Evolutionary conservation across 768 basidiomycete genomes (phyloP).

Genomic region (Baorangia bicolor): DNA sequence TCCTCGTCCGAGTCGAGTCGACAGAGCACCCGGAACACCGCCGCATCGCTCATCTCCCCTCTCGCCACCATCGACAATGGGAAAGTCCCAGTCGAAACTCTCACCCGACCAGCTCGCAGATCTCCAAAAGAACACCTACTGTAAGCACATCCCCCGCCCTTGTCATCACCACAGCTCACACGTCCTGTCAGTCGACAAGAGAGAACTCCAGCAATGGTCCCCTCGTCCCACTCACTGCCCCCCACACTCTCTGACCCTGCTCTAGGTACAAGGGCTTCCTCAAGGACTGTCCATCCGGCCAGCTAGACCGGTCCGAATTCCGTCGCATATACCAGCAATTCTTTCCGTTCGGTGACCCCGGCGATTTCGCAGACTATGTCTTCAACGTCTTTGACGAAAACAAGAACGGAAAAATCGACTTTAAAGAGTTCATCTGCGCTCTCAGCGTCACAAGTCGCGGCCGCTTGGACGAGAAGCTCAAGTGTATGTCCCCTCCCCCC

Average conservation of each 20-base stretch:
- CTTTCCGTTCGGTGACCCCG: conserved; percentile 99
- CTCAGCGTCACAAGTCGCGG: conserved; percentile 94
- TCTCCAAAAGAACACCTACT: conserved; percentile 98
- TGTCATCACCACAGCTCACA: conserved; percentile 19
- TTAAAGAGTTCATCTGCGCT: conserved; percentile 99
- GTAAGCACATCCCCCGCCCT: conserved; percentile 43
- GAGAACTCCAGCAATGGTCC: conserved; percentile 94
- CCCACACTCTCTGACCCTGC: conserved; percentile 10
- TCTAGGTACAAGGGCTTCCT: conserved; percentile 98
- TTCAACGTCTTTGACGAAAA: conserved; percentile 98
- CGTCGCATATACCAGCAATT: conserved; percentile 99
- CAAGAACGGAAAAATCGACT: conserved; percentile 96
- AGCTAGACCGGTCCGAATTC: conserved; percentile 95
- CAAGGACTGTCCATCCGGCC: conserved; percentile 97
- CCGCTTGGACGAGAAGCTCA: conserved; percentile 93
- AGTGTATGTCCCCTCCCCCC: conserved; percentile 61
- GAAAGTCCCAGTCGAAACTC: conserved; percentile 96
- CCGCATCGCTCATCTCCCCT: too few relatives aligned
- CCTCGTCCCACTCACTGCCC: conserved; percentile 6
- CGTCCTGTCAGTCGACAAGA: conserved; percentile 79
- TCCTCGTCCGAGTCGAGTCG: conserved; percentile 1
- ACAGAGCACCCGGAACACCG: too few relatives aligned
- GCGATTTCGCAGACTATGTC: conserved; percentile 95
- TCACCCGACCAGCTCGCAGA: conserved; percentile 91
- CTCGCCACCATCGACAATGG: conserved; percentile 59